Evolutionary conservation across 768 basidiomycete genomes (phyloP).

Genomic region (Sutorius australiensis): DNA sequence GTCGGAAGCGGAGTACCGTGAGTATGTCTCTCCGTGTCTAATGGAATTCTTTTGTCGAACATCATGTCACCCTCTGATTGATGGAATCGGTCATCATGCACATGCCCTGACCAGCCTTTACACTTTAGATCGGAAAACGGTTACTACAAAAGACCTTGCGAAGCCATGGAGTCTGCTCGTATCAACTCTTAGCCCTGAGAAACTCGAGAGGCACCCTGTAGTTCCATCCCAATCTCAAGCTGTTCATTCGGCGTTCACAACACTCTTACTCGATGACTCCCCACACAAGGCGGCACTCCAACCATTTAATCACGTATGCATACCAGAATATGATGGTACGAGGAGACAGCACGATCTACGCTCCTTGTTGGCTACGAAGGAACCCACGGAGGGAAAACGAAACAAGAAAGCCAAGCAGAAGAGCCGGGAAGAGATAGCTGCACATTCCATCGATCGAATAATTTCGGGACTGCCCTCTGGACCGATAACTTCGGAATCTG

Average conservation of each 20-base stretch:
- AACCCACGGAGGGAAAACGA: slow-evolving; percentile 10
- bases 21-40: slow-evolving; percentile 33
- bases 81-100: background rate
- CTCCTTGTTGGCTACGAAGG: slow-evolving; percentile 18
- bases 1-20: slow-evolving; percentile 58
- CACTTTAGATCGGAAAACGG: slow-evolving; percentile 15
- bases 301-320: slow-evolving; percentile 78
- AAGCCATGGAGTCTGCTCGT: slow-evolving; percentile 59
- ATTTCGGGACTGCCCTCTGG: background rate
- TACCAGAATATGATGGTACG: slow-evolving; percentile 58
- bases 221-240: slow-evolving; percentile 1
- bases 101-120: background rate
- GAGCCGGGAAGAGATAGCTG: background rate
- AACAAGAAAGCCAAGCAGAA: slow-evolving; percentile 4
- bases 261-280: slow-evolving; percentile 52
- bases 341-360: slow-evolving; percentile 40
- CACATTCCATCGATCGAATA: background rate
- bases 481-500: background rate
- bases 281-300: slow-evolving; percentile 58
- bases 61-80: slow-evolving; percentile 11
- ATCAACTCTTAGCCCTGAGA: slow-evolving; percentile 5
- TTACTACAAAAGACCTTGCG: slow-evolving; percentile 72
- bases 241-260: slow-evolving; percentile 43
- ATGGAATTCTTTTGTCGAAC: background rate
- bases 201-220: background rate